Base-by-base conservation (phyloP, 2,329 filamentous ascomycete genomes). In the Cercospora sp. region DNA sequence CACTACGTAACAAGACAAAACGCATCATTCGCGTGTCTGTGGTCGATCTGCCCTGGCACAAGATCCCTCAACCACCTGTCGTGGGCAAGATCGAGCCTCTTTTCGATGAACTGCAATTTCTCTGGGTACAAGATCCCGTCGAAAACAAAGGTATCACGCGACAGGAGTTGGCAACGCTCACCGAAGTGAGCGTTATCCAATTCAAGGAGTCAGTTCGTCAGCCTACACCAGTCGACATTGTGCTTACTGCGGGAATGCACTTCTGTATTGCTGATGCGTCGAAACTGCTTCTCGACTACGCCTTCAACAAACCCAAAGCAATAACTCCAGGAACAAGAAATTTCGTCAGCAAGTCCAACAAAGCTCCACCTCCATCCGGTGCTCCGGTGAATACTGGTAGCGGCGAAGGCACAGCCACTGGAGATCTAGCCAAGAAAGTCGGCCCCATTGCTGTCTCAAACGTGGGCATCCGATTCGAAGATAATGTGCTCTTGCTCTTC, bases 11-110 rank as follows among this genome's bases (percentile, higher is more conserved):
- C 28, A 20, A 36, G 26, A 65, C 64, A 2, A 65, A 65, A 36
- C 64, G 64, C n/a, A n/a, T 65, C 18, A 53, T 65, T 28, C 59
- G 48, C 12, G 57, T 53, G 3, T 36, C 42, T 5, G 40, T 65
- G 33, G 40, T 18, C 6, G 64, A 65, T 53, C 26, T 65, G 10
- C 64, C 64, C 3, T 65, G 64, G 64, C 33, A 55, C 12, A 28
- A 60, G 64, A 65, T 65, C 9, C 64, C 64, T 20, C 59, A 65
- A 7, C 64, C 64, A 16, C 64, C 64, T 12, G 42, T 65, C 4
- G 64, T 65, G 3, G 64, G 42, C 16, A 60, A 60, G 33, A 61
- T 65, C 12, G 20, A 48, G 40, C 64, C 64, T 16, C 30, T 61
- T 13, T 65, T 65, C 64, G 64, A 61, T 30, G 36, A 61, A 16